Percentiles rank a stretch among this genome's conserved stretches.
phyloP scores from a whole-genome alignment of 1,284 basidiomycete genomes.

The Heterobasidion irregulare region DNA sequence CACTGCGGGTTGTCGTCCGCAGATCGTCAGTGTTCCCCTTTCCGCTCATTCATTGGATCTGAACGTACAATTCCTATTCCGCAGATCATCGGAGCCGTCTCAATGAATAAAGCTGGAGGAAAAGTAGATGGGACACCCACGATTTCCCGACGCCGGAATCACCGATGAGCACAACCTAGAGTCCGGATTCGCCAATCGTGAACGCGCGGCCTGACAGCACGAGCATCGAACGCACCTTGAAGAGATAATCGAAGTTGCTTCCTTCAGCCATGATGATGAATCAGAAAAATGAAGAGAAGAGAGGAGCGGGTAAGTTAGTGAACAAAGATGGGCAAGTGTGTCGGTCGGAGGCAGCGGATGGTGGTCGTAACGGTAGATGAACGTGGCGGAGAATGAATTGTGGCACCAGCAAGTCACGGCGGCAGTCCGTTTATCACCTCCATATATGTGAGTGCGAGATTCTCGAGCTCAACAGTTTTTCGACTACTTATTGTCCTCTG shows the following conservation, averaged over 20 bases:
- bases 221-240: constrained; percentile 61
- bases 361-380: not conserved
- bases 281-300: not conserved
- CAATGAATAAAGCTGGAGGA: not conserved
- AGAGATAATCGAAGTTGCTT: constrained; percentile 90
- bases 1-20: constrained; percentile 32
- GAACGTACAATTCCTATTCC: constrained; percentile 24
- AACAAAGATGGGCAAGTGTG: not conserved
- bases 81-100: too few species aligned
- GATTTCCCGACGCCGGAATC: constrained; percentile 99
- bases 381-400: constrained; percentile 1
- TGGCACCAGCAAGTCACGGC: not conserved
- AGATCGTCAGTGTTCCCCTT: not conserved
- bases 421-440: too few species aligned
- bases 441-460: too few species aligned
- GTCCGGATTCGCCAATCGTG: constrained; percentile 5
- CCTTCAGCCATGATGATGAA: constrained; percentile 70
- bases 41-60: too few species aligned
- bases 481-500: too few species aligned
- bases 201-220: not conserved
- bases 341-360: not conserved
- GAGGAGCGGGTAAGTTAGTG: not conserved
- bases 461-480: too few species aligned
- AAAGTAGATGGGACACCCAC: constrained; percentile 38
- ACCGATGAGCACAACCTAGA: constrained; percentile 92